Conservation (phyloP, 164 flowering plant species). For the Umbellularia californica region DNA sequence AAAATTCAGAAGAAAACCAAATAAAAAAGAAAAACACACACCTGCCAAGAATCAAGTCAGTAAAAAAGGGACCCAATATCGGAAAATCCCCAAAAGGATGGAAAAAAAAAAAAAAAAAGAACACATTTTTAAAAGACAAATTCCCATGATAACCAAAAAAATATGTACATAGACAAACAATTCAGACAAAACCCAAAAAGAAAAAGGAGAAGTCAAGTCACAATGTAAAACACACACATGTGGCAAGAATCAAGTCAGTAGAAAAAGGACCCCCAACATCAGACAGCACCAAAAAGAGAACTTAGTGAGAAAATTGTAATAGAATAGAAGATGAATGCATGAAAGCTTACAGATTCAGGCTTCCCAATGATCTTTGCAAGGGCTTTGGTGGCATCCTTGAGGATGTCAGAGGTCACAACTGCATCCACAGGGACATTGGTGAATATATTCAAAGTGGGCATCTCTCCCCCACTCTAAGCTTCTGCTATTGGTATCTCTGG, state of each 20-base stretch:
- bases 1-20: too few relatives aligned
- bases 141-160: not conserved
- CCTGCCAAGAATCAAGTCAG: too few relatives aligned
- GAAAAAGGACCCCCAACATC: not conserved
- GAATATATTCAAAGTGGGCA: slow-evolving; percentile 85
- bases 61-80: not conserved
- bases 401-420: slow-evolving; percentile 79
- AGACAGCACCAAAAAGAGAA: not conserved
- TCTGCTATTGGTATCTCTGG: not conserved
- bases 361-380: slow-evolving; percentile 89
- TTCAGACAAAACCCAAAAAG: not conserved
- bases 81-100: not conserved
- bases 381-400: slow-evolving; percentile 84
- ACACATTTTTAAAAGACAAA: too few relatives aligned
- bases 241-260: too few relatives aligned
- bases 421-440: slow-evolving; percentile 84
- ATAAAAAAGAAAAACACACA: too few relatives aligned
- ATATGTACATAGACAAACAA: not conserved
- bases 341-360: slow-evolving; percentile 69
- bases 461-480: slow-evolving; percentile 11
- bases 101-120: too few relatives aligned
- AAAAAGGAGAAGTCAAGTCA: not conserved
- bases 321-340: not conserved
- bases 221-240: not conserved
- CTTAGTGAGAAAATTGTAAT: not conserved